phyloP scores from a whole-genome alignment of 257 asterid genomes.

The Lithospermum erythrorhizon region DNA sequence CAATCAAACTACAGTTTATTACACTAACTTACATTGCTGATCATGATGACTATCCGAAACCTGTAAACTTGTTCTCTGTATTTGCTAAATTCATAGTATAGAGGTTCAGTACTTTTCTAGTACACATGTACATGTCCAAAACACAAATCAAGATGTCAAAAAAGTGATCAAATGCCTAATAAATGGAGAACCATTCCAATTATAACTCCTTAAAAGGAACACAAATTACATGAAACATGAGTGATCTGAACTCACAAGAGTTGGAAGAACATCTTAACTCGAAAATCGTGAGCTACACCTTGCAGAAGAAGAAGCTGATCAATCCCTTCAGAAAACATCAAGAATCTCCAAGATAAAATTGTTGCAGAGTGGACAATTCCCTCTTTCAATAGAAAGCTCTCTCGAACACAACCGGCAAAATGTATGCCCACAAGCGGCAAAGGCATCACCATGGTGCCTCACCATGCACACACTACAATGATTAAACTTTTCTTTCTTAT shows the following conservation, averaged over 20 bases:
- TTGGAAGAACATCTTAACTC: too few relatives aligned
- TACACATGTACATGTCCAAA: neutral
- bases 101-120: neutral
- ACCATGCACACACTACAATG: slow-evolving; percentile 75
- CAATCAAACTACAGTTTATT: too few relatives aligned
- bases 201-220: too few relatives aligned
- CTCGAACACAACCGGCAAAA: slow-evolving; percentile 71
- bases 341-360: slow-evolving; percentile 74
- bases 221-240: too few relatives aligned
- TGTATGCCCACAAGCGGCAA: slow-evolving; percentile 66
- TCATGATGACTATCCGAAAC: too few relatives aligned
- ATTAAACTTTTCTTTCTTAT: slow-evolving; percentile 6
- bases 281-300: neutral
- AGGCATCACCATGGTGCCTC: slow-evolving; percentile 67
- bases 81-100: neutral
- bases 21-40: too few relatives aligned
- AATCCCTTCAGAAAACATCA: slow-evolving; percentile 46
- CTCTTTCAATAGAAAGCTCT: slow-evolving; percentile 74
- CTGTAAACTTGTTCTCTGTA: too few relatives aligned
- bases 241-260: too few relatives aligned
- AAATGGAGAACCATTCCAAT: too few relatives aligned
- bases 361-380: slow-evolving; percentile 89
- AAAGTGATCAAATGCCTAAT: too few relatives aligned
- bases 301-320: neutral
- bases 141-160: neutral